Evolutionary conservation across 2,329 filamentous ascomycete species (phyloP).

Genomic region (Aureobasidium sp.): DNA sequence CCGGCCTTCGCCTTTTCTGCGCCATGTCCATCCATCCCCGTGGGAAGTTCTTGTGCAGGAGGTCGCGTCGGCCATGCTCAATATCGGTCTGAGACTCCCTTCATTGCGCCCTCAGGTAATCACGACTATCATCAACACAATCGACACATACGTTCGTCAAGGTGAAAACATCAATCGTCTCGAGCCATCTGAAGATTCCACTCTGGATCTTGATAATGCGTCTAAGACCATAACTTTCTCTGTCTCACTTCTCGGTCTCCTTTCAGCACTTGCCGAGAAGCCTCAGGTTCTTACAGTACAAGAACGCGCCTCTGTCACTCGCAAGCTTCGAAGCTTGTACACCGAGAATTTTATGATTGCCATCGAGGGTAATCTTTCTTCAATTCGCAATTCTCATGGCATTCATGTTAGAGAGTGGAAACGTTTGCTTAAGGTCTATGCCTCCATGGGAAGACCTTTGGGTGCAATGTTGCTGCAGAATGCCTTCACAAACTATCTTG

Average conservation of each 20-base stretch:
- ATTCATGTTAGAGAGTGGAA: conserved; percentile 79
- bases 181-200: neutral
- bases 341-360: conserved; percentile 80
- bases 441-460: conserved; percentile 68
- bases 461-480: conserved; percentile 88
- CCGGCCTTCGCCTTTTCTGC: conserved; percentile 71
- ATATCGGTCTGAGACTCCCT: conserved; percentile 59
- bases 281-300: conserved; percentile 73
- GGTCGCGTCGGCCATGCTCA: conserved; percentile 73
- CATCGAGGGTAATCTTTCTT: conserved; percentile 84
- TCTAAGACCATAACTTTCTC: conserved; percentile 59
- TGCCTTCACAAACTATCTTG: conserved; percentile 78
- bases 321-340: conserved; percentile 63
- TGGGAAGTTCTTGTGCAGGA: conserved; percentile 77
- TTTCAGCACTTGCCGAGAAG: conserved; percentile 73
- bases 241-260: conserved; percentile 81
- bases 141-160: conserved; percentile 38
- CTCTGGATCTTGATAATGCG: conserved; percentile 43
- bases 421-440: conserved; percentile 75
- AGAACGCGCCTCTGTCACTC: conserved; percentile 66
- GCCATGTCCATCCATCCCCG: conserved; percentile 76
- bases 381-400: conserved; percentile 71
- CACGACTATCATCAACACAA: conserved; percentile 62
- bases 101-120: conserved; percentile 59
- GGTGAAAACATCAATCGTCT: neutral